A percentile compares a stretch with the other conserved stretches of the same genome.
Evolutionary conservation across 768 basidiomycete species (phyloP).

Genomic region (Leccinum incarnatum): DNA sequence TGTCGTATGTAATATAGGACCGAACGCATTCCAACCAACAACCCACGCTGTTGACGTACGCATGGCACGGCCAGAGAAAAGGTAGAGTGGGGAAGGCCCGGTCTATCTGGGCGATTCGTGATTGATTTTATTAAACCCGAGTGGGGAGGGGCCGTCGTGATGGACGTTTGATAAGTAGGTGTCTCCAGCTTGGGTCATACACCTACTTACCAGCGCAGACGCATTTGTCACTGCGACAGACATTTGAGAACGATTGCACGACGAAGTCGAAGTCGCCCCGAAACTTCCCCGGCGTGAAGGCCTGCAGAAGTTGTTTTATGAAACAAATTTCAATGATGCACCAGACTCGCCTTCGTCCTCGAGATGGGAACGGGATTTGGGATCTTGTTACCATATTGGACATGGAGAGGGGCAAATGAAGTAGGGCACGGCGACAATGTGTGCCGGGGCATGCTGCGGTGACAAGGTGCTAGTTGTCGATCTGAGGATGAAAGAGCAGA

Average conservation of each 20-base stretch:
- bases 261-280: constrained; percentile 9
- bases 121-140: constrained; percentile 10
- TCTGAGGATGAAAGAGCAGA: constrained; percentile 22
- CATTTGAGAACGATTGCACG: not conserved
- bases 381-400: constrained; percentile 8
- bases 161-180: constrained; percentile 3
- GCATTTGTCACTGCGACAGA: constrained; percentile 13
- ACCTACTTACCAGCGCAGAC: constrained; percentile 3
- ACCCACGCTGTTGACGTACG: constrained; percentile 7
- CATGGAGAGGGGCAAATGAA: constrained; percentile 16
- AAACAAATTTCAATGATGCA: constrained; percentile 15
- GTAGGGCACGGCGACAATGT: constrained; percentile 11
- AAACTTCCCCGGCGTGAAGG: constrained; percentile 2
- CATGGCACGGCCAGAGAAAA: not conserved
- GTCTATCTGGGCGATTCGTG: constrained; percentile 9
- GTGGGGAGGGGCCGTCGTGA: not conserved
- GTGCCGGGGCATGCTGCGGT: not conserved
- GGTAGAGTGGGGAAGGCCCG: constrained; percentile 1
- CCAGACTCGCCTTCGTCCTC: constrained; percentile 5
- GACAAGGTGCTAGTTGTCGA: constrained; percentile 8
- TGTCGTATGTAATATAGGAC: not conserved
- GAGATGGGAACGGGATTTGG: constrained; percentile 5
- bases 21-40: not conserved
- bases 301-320: constrained; percentile 4
- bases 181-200: constrained; percentile 1